Evolutionary conservation across 305 asterid genomes (phyloP), one percentile per base, ranked within the genome.

Genomic region (Fraxinus albicans): DNA sequence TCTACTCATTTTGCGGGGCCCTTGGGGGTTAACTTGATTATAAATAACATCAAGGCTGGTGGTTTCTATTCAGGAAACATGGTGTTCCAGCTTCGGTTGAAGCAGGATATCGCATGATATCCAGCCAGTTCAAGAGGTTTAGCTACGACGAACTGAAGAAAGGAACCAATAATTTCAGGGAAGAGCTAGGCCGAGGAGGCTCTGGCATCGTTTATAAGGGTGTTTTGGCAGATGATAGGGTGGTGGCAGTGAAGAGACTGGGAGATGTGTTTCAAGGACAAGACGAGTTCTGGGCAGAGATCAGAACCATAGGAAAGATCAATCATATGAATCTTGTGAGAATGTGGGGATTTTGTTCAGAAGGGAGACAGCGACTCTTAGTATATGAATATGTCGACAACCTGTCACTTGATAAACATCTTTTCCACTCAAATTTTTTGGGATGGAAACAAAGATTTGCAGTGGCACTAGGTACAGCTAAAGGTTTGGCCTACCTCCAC

Each of bases 251-350:
- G 77, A 94, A 92, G 90, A 90, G 90, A 76, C 81, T 94, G 9
- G 90, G 93, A 8, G 91, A 91, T 79, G 83, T 86, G 65, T 83
- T 83, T 76, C 94, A 84, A 76, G 90, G 87, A 0, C 88, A 91
- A 79, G 93, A 92, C 4, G 95, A 92, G 70, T 94, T 86, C 58
- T 88, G 88, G 84, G 94, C 97, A 0, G 97, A 92, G 77, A 90
- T 90, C 60, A 86, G 86, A 35, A 88, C 88, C 0, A 84, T 94
- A 2, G 98, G 98, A 19, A 89, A 84, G 79, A 91, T 92, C 79
- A 90, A 94, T 75, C 98, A 94, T 77, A 91, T 92, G 94, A 87
- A 94, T 86, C 89, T 94, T 25, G 94, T 91, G 5, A 88, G 95
- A 83, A 92, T 89, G 63, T 90, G 89, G 92, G 98, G 98, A 9